Evolutionary conservation across 2,329 filamentous ascomycete genomes (phyloP).

Genomic region (Thelonectria olida): DNA sequence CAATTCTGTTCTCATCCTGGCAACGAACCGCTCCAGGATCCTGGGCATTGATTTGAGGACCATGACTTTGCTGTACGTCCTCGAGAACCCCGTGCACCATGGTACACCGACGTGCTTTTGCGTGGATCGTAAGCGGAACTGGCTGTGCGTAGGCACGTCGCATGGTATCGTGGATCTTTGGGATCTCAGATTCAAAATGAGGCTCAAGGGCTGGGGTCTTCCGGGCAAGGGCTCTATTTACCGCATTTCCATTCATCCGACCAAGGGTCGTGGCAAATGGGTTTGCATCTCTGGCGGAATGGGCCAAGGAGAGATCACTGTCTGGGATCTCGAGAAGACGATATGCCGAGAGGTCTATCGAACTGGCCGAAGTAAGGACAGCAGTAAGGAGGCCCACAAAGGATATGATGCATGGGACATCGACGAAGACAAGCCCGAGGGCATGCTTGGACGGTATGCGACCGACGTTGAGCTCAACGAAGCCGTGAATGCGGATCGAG

Average conservation of each 20-base stretch:
- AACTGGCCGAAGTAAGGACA: conserved; percentile 69
- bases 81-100: conserved; percentile 91
- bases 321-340: conserved; percentile 94
- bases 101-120: conserved; percentile 93
- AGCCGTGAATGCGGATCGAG: conserved; percentile 65
- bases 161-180: conserved; percentile 94
- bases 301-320: conserved; percentile 86
- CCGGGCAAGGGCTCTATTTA: conserved; percentile 83
- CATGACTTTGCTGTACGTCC: conserved; percentile 82
- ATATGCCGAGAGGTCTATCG: conserved; percentile 91
- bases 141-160: conserved; percentile 90
- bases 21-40: conserved; percentile 86
- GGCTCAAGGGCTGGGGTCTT: conserved; percentile 88
- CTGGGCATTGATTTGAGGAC: conserved; percentile 86
- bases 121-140: conserved; percentile 85
- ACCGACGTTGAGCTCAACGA: conserved; percentile 73
- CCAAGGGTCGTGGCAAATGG: conserved; percentile 81
- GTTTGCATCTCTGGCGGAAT: conserved; percentile 91
- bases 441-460: conserved; percentile 87
- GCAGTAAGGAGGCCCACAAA: conserved; percentile 66
- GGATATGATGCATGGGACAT: conserved; percentile 87
- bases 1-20: conserved; percentile 83
- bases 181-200: conserved; percentile 94
- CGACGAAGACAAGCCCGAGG: conserved; percentile 87
- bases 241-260: conserved; percentile 80